Base-by-base conservation (phyloP, 164 flowering plant species). In the Echeveria elegans region DNA sequence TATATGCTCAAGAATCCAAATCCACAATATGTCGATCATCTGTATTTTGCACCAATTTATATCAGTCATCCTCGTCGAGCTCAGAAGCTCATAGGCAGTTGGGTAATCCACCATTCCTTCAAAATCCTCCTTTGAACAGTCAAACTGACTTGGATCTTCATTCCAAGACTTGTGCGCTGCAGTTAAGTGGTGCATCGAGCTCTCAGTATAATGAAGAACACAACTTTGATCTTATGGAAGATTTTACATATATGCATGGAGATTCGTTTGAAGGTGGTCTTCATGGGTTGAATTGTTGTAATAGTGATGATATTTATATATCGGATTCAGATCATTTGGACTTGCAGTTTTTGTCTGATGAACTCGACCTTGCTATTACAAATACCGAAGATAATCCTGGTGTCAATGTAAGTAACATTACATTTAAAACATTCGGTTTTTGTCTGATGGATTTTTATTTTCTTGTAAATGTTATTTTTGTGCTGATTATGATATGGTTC, bases 91-190 rank as follows among this genome's bases (percentile, higher is more conserved):
- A 69, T 50, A 66, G 62, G 64, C 83, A 77, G 43, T 79, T 82
- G 65, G 80, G 85, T 45, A 86, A 80, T 70, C 75, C 82, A 53
- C 90, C 90, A 18, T 86, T 86, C 70, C 86, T 86, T 67, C 90
- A 85, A 16, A 74, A 81, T 71, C 88, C 90, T 29, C 64, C 74
- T 28, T 64, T 75, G 29, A 63, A 59, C 37, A 63, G 64, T 53
- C 83, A 70, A 68, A 60, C 80, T 16, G 47, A 67, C 63, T 76
- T 85, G 69, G 69, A 72, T 67, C 70, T 68, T 63, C 78, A 76
- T 41, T 77, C 85, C 45, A 56, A 75, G 6, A 76, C 72, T 26
- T 73, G 82, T 61, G 72, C 82, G 12, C 53, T 41, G 16, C 41
- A 72, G 52, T 66, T 69, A 21, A 71, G 75, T 73, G 81, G 56